Base-by-base conservation (phyloP, 2,329 filamentous ascomycete genomes). In the Exophiala sp. region DNA sequence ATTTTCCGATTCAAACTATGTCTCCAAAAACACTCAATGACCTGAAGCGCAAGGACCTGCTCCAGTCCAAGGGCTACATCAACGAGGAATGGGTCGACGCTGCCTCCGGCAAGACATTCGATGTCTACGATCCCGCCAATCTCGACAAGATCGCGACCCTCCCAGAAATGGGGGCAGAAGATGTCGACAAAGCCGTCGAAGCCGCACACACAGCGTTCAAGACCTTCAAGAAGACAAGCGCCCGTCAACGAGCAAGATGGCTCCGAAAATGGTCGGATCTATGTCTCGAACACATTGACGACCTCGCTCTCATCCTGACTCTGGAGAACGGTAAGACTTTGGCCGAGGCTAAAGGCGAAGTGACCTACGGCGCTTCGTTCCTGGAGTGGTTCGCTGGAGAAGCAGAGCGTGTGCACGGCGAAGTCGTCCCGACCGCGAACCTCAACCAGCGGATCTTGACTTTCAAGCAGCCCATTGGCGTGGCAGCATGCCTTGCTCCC, bases 91-190 rank as follows among this genome's bases (percentile, higher is more conserved):
- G 91, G 90, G 82, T 95, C 59, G 80, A 81, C 63, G 89, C 92
- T 63, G 83, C 84, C 67, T 95, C 89, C 0, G 90, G 91, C 68
- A 86, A 94, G 80, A 96, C 89, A 39, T 99, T 97, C 71, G 85
- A 92, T 69, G 89, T 97, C 57, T 54, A 53, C 20, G 90, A 99
- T 70, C 94, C 94, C 5, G 86, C 90, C 1, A 89, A 89, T 9
- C 88, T 88, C 62, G 81, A 87, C 62, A 72, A 88, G 33, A 91
- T 97, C 64, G 91, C 89, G 53, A 89, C 83, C 12, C 86, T 87
- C 67, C 91, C 94, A 59, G 75, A 97, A 67, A 94, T 94, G 78
- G 81, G 85, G 63, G 77, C 79, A 58, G 75, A 81, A 62, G 94
- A 99, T 68, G 87, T 88, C 39, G 81, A 91, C 66, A 78, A 78